Conservation (phyloP, 2,329 filamentous ascomycete genomes). For the Colletotrichum falcatum region DNA sequence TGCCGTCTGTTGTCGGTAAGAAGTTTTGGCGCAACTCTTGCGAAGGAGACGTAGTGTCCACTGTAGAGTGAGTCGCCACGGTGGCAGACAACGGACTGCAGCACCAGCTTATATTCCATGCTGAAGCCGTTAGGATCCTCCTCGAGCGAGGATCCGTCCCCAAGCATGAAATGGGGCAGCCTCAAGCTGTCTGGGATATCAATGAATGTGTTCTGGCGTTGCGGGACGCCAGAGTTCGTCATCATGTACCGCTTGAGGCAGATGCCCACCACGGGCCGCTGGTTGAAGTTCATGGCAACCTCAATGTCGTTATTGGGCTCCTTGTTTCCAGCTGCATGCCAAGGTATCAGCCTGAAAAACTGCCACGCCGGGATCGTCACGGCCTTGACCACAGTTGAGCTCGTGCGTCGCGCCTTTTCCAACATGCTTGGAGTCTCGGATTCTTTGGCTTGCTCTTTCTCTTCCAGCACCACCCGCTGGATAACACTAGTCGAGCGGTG, state of each 20-base stretch:
- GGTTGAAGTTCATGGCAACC: constrained; percentile 88
- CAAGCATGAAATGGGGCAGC: constrained; percentile 87
- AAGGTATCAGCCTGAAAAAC: constrained; percentile 94
- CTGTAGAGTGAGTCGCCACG: constrained; percentile 86
- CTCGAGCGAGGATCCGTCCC: constrained; percentile 76
- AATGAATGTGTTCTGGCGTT: constrained; percentile 82
- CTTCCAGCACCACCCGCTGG: constrained; percentile 68
- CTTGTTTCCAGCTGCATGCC: constrained; percentile 76
- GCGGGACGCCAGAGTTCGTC: constrained; percentile 74
- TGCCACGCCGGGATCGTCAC: constrained; percentile 98
- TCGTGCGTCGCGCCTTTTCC: constrained; percentile 58
- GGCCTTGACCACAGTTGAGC: constrained; percentile 74
- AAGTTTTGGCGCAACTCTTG: constrained; percentile 76
- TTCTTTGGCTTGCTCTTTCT: constrained; percentile 58
- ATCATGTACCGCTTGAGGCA: constrained; percentile 92
- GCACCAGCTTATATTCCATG: constrained; percentile 91
- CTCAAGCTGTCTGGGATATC: constrained; percentile 88
- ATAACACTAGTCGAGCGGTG: constrained; percentile 71
- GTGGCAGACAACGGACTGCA: constrained; percentile 95
- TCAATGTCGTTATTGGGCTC: constrained; percentile 77
- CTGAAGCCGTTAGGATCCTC: constrained; percentile 72
- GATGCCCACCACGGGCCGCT: constrained; percentile 88
- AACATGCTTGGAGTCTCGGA: constrained; percentile 56
- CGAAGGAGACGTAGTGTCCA: constrained; percentile 91
- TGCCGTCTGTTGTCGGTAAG: constrained; percentile 70